phyloP scores from a whole-genome alignment of 2,329 filamentous ascomycete genomes.

The Xylariales sp. region DNA sequence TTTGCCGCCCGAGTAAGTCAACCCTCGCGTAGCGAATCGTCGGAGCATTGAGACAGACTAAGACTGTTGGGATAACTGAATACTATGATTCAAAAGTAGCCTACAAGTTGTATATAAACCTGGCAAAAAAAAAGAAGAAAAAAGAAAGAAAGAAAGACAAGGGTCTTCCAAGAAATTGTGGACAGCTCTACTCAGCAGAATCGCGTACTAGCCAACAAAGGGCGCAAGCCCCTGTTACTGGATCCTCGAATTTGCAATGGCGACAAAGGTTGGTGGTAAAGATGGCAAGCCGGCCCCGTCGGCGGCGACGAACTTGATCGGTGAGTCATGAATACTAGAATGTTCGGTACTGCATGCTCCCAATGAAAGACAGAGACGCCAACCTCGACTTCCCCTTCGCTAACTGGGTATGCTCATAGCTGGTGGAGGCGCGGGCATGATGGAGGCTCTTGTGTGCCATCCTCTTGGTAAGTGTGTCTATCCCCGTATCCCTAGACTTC shows the following conservation, averaged over 20 bases:
- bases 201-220: slow-evolving; percentile 22
- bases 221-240: slow-evolving; percentile 39
- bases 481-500: slow-evolving; percentile 24
- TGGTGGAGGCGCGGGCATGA: slow-evolving; percentile 97
- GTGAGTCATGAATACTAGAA: slow-evolving; percentile 56
- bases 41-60: slow-evolving; percentile 24
- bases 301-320: slow-evolving; percentile 89
- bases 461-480: slow-evolving; percentile 75
- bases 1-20: slow-evolving; percentile 4
- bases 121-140: background rate
- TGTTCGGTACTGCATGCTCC: too few relatives aligned
- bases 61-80: background rate
- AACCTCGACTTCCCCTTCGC: background rate
- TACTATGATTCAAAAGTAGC: background rate
- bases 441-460: slow-evolving; percentile 97
- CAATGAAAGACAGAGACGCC: background rate
- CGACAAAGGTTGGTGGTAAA: slow-evolving; percentile 56
- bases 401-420: slow-evolving; percentile 62
- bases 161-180: background rate
- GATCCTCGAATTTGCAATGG: slow-evolving; percentile 48
- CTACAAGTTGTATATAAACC: slow-evolving; percentile 5
- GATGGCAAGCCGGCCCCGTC: slow-evolving; percentile 81
- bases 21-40: slow-evolving; percentile 12
- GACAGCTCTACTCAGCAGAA: background rate
- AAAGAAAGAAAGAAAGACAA: too few relatives aligned